Percentiles rank a stretch among this genome's conserved stretches.
These are phyloP conservation scores for Groenewaldozyma auringiensis DNA, from an alignment of 1,139 yeast genomes.

Conservation along the genomic window DNA sequence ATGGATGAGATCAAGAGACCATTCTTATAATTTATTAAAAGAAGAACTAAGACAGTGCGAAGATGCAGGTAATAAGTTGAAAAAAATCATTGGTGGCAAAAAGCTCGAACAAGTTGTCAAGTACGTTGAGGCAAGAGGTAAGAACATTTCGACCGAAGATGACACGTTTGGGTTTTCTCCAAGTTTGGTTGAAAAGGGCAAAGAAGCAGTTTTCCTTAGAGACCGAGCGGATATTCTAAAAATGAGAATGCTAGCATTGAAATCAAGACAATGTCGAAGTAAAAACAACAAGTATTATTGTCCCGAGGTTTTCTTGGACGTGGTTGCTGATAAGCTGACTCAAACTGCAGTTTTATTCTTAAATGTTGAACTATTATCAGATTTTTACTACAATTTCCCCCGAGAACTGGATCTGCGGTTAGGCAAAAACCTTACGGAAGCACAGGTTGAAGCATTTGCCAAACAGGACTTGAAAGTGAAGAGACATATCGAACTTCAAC, in stretches of 20 bases:
- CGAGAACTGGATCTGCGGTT: constrained; percentile 78
- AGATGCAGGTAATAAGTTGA: constrained; percentile 52
- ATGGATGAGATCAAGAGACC: constrained; percentile 79
- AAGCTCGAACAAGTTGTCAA: constrained; percentile 77
- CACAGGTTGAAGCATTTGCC: constrained; percentile 82
- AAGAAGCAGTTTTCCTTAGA: constrained; percentile 72
- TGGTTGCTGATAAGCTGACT: constrained; percentile 83
- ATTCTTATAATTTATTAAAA: constrained; percentile 59
- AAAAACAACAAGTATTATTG: constrained; percentile 83
- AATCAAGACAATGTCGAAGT: constrained; percentile 65
- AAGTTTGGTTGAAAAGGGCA: constrained; percentile 60
- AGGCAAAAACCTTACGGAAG: constrained; percentile 53
- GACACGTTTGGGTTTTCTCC: constrained; percentile 75
- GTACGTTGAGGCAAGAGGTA: constrained; percentile 42
- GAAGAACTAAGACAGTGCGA: constrained; percentile 86
- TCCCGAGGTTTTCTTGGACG: constrained; percentile 90
- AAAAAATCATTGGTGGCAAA: constrained; percentile 69
- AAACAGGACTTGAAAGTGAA: constrained; percentile 90
- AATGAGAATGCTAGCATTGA: constrained; percentile 69
- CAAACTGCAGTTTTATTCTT: constrained; percentile 88
- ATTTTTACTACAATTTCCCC: constrained; percentile 93
- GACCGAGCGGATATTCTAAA: constrained; percentile 67
- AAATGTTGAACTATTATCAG: constrained; percentile 88
- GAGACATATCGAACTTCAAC: constrained; percentile 87
- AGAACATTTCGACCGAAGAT: constrained; percentile 29